Base-by-base conservation (phyloP, 2,329 filamentous ascomycete species). In the Volutella citrinella region DNA sequence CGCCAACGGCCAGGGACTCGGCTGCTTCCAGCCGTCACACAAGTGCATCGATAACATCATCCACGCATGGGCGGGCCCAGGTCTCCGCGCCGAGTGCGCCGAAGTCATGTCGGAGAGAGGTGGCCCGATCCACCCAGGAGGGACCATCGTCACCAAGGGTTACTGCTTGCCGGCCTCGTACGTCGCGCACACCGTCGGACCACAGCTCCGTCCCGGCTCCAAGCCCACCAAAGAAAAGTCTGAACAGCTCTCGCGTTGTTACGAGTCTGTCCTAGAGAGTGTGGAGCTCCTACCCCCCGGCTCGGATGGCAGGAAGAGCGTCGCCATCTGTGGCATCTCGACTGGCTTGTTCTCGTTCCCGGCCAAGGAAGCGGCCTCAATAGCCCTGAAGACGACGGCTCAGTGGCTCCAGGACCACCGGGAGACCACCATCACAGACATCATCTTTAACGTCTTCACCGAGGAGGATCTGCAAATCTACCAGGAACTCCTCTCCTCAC, bases 41-140 rank as follows among this genome's bases (percentile, higher is more conserved):
- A 32, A 38, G 0, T 52, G 49, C 4, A 52, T 52, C 6, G 49
- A 52, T n/a, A 52, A 52, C 10, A 37, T 49, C 7, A 51, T 53
- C 1, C 49, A 53, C 10, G 10, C 27, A 0, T 38, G 43, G n/a
- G 41, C 49, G 11, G 49, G 49, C 0, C 49, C 49, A 1, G 31
- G 45, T 1, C 21, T 52, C 1, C 32, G 49, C 3, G 39, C 29
- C 5, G 47, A 52, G 14, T 52, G 49, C 5, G 44, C 34, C 6
- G 40, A 34, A 15, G 3, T 19, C 0, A 51, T 52, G 47, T 14
- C 42, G 2, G 4, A 5, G 2, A 32, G 28, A 6, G 28, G 23
- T 7, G 19, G 15, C 0, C 38, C 42, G 3, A 18, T 52, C 4
- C 3, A 26, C 2, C 36, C 47, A 1, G 49, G 49, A 0, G 43